These are phyloP conservation scores for Serendipita sp. DNA, from an alignment of 1,284 basidiomycete genomes.

Conservation along the genomic window DNA sequence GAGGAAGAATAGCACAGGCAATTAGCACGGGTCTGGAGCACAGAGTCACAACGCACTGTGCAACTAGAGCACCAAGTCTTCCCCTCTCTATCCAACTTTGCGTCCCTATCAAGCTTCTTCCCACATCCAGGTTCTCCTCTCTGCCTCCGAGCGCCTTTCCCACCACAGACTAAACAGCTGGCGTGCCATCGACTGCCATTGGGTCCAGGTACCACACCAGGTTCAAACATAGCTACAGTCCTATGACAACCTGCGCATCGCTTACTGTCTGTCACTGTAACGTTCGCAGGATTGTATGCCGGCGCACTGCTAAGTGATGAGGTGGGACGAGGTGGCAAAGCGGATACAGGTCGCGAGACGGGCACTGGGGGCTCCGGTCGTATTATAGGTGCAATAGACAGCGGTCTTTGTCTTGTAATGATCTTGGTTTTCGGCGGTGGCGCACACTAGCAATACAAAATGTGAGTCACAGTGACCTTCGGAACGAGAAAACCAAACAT, in stretches of 20 bases:
- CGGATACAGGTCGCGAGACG: conserved; percentile 14
- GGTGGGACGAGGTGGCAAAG: conserved; percentile 3
- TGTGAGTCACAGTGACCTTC: conserved; percentile 6
- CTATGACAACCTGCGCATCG: conserved; percentile 58
- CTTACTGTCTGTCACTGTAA: conserved; percentile 14
- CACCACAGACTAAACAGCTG: conserved; percentile 62
- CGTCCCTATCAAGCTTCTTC: conserved; percentile 66
- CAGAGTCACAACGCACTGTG: conserved; percentile 30
- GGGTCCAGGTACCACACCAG: conserved; percentile 67
- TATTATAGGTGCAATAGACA: conserved; percentile 26
- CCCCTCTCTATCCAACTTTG: conserved; percentile 55
- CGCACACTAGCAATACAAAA: conserved; percentile 36
- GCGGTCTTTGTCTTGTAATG: conserved; percentile 28
- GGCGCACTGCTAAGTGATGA: conserved; percentile 51
- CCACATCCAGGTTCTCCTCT: conserved; percentile 57
- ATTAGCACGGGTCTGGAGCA: neutral
- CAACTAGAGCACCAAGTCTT: conserved; percentile 73
- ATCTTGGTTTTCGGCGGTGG: conserved; percentile 35
- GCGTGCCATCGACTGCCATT: conserved; percentile 66
- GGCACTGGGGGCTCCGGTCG: conserved; percentile 17
- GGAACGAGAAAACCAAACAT: conserved; percentile 17
- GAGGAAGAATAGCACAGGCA: neutral
- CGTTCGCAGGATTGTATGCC: conserved; percentile 17
- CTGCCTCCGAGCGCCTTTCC: conserved; percentile 38
- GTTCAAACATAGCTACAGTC: conserved; percentile 63